Evolutionary conservation across 345 rosid species (phyloP), one percentile per base, ranked within the genome.

Genomic region (Salix brachista): DNA sequence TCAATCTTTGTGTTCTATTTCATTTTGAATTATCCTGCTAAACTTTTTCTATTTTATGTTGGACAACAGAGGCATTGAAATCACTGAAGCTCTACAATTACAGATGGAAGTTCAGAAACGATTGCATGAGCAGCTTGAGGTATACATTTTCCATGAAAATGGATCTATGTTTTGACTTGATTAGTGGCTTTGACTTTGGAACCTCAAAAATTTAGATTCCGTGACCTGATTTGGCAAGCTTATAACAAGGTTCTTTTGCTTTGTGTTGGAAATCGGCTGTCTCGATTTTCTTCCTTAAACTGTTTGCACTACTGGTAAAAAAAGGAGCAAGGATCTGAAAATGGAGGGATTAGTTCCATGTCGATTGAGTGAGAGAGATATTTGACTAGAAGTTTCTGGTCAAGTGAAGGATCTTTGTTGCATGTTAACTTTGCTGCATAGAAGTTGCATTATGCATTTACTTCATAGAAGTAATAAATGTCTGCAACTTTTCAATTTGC

Each of bases 121-220:
- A 77, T 83, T 94, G 79, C 97, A 91, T 70, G 98, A 92, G 84
- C 99, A 95, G 81, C 97, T 95, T 42, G 99, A 95, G 99, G 99
- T 93, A 87, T 67, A 17, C 71, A 76, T 78, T 13, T 61, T 72
- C 73, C 56, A 69, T 16, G n/a, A n/a, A 44, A 46, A 75, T 18
- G 58, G 46, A 46, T 23, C 46, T 26, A 46, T 46, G 18, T 65
- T 75, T 72, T 71, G 30, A 41, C 36, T 16, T 68, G 72, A 67
- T 30, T 16, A 25, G 18, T 74, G 71, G 39, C 32, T 42, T 74
- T 64, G 58, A 26, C 58, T 66, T 34, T 72, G 21, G 37, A 13
- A 12, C 62, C 16, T 32, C 50, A 46, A 13, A 32, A 34, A 54
- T 18, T 73, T 60, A 13, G 56, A 65, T 74, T 19, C 41, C 4